Conservation (phyloP, 129 eudicot genomes). For the Ambrosia trifida region DNA sequence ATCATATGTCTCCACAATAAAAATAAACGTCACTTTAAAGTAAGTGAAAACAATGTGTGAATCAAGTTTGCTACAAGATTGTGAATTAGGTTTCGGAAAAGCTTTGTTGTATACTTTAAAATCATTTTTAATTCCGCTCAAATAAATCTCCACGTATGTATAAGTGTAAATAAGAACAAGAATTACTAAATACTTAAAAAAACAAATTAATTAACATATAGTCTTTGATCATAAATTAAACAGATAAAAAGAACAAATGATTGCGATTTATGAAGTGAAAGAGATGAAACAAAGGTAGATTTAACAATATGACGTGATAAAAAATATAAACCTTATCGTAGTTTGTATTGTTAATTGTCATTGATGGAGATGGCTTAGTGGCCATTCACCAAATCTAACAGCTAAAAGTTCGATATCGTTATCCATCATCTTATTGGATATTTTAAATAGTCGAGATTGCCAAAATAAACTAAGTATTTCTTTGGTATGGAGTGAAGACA, state of each 20-base stretch:
- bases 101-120: no score
- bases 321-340: no score
- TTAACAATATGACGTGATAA: neutral
- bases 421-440: neutral
- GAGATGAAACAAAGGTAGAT: neutral
- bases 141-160: no score
- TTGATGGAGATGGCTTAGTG: slow-evolving; percentile 18
- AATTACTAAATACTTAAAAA: no score
- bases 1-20: no score
- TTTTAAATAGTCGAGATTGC: slow-evolving; percentile 3
- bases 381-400: slow-evolving; percentile 17
- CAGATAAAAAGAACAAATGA: no score
- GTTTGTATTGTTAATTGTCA: neutral
- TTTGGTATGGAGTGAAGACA: neutral
- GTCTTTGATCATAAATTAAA: no score
- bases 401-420: neutral
- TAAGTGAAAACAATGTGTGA: neutral
- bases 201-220: no score
- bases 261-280: neutral
- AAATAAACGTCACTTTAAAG: neutral
- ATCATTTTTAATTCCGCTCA: no score
- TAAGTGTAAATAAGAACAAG: no score
- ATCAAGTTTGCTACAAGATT: neutral
- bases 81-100: no score
- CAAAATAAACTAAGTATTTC: slow-evolving; percentile 7